A percentile compares a stretch with the other conserved stretches of the same genome.
Conservation (phyloP, 495 filamentous ascomycete genomes). For the Penicillium canariense region DNA sequence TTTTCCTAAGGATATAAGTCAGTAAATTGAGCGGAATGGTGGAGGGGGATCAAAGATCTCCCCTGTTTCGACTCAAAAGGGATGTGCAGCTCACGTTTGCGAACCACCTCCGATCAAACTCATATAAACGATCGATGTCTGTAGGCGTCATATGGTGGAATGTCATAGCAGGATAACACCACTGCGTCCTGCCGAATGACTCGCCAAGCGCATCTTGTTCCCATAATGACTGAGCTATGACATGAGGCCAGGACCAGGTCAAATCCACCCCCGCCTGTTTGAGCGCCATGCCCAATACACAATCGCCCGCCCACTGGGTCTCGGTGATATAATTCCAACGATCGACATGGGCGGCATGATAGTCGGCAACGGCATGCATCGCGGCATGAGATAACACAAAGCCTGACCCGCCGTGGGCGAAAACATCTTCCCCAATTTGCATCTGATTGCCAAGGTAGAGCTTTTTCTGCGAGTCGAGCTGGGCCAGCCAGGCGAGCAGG, state of each 20-base stretch:
- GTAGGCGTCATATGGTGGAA: conserved; percentile 48
- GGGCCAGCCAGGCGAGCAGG: conserved; percentile 53
- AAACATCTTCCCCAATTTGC: conserved; percentile 41
- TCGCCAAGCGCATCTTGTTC: conserved; percentile 43
- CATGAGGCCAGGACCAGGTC: conserved; percentile 39
- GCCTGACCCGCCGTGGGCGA: conserved; percentile 68
- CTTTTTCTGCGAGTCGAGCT: conserved; percentile 45
- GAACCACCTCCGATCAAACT: conserved; percentile 45
- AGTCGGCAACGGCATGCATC: conserved; percentile 26
- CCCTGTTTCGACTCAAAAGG: no score
- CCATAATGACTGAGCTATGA: conserved; percentile 28
- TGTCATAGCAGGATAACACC: conserved; percentile 48
- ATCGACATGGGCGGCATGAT: conserved; percentile 11
- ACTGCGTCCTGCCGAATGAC: conserved; percentile 35
- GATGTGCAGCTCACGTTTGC: conserved; percentile 19
- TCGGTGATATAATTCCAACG: conserved; percentile 33
- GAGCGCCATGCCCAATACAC: conserved; percentile 45
- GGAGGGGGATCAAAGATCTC: neutral
- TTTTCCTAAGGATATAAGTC: conserved; percentile 13
- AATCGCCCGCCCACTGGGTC: conserved; percentile 42
- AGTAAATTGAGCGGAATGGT: neutral
- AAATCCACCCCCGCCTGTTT: conserved; percentile 32
- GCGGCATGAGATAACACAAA: conserved; percentile 50
- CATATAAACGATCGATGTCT: conserved; percentile 37
- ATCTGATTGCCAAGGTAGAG: conserved; percentile 57